phyloP scores from a whole-genome alignment of 2,329 filamentous ascomycete genomes.

The Fusarium sp. region DNA sequence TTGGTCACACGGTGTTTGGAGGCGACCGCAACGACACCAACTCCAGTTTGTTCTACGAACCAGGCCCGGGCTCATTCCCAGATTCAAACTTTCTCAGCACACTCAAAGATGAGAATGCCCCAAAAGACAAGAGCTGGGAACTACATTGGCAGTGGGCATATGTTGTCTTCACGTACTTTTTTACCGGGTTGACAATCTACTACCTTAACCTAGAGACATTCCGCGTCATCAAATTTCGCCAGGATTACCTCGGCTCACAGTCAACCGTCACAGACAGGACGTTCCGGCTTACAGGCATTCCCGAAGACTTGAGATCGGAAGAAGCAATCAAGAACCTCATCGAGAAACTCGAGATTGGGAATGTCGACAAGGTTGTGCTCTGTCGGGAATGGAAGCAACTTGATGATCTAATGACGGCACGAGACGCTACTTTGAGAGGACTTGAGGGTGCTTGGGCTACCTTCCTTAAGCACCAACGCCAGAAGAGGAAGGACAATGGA shows the following conservation, averaged over 20 bases:
- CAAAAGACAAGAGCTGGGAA: conserved; percentile 54
- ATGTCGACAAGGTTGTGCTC: conserved; percentile 87
- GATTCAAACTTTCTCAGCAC: conserved; percentile 26
- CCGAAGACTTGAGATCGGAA: conserved; percentile 81
- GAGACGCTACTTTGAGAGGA: conserved; percentile 74
- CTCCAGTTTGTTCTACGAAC: conserved; percentile 8
- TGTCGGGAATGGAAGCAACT: conserved; percentile 89
- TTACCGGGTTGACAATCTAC: conserved; percentile 84
- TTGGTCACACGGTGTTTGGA: conserved; percentile 6
- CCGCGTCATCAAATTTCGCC: conserved; percentile 85
- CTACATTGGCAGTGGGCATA: conserved; percentile 86
- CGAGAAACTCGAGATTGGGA: conserved; percentile 88
- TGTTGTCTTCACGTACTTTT: conserved; percentile 93
- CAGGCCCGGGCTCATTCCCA: conserved; percentile 34
- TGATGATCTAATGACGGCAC: conserved; percentile 78
- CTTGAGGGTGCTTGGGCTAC: conserved; percentile 88
- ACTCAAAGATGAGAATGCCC: conserved; percentile 50
- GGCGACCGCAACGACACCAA: not conserved
- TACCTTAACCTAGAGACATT: conserved; percentile 86
- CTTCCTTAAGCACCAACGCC: conserved; percentile 58
- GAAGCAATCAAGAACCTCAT: conserved; percentile 87
- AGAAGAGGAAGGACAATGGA: conserved; percentile 23
- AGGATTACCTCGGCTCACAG: conserved; percentile 92
- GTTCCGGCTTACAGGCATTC: conserved; percentile 90
- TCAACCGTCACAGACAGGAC: conserved; percentile 97